phyloP scores from a whole-genome alignment of 2,329 filamentous ascomycete genomes.

The Fusarium poae region DNA sequence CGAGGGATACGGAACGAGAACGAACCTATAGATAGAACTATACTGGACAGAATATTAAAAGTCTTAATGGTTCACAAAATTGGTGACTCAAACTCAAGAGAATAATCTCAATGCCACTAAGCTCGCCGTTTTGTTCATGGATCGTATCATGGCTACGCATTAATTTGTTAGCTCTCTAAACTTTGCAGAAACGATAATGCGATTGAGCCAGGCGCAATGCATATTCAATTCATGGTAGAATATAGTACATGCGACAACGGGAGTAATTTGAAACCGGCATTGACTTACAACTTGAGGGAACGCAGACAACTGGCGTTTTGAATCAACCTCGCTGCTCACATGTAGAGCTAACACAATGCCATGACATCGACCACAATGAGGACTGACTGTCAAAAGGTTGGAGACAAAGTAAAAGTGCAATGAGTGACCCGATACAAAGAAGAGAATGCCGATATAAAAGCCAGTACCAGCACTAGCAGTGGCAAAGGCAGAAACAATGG shows the following conservation, averaged over 20 bases:
- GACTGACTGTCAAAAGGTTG: slow-evolving; percentile 13
- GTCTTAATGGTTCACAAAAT: neutral
- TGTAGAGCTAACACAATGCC: slow-evolving; percentile 34
- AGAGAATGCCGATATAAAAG: slow-evolving; percentile 31
- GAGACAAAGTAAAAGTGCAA: slow-evolving; percentile 19
- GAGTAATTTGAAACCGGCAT: slow-evolving; percentile 33
- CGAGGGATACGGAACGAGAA: neutral
- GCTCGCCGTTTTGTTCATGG: slow-evolving; percentile 16
- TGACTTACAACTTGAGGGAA: slow-evolving; percentile 39
- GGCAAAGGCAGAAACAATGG: slow-evolving; percentile 35
- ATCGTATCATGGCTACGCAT: slow-evolving; percentile 21
- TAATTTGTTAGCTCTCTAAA: slow-evolving; percentile 6
- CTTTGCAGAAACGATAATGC: neutral
- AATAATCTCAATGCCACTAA: slow-evolving; percentile 15
- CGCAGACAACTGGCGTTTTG: slow-evolving; percentile 29
- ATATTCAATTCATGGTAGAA: neutral
- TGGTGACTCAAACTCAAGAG: slow-evolving; percentile 11
- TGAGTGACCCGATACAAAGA: slow-evolving; percentile 12
- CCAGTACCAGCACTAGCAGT: slow-evolving; percentile 45
- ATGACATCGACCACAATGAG: slow-evolving; percentile 37
- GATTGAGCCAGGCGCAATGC: neutral
- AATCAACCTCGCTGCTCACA: slow-evolving; percentile 35
- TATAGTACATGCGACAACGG: slow-evolving; percentile 9
- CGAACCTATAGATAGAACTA: neutral
- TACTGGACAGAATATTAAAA: neutral